Evolutionary conservation across 2,329 filamentous ascomycete species (phyloP), one percentile per base, ranked within the genome.

Genomic region (Amauroascus verrucosus): DNA sequence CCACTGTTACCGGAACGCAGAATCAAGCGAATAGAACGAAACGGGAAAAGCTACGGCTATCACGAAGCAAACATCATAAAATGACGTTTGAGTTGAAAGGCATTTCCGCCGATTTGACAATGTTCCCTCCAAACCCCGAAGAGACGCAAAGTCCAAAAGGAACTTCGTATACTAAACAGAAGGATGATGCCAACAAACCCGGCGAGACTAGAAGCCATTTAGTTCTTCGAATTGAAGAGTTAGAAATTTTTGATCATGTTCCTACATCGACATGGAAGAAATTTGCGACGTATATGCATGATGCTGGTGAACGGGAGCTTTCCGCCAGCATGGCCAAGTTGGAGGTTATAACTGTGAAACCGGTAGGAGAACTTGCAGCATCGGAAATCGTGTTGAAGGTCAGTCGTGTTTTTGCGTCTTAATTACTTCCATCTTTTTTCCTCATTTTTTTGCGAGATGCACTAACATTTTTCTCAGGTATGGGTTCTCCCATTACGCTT

Each of bases 261-360:
- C 88, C 89, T 1, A 91, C 88, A 0, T 98, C 93, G 2, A 96
- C 91, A 0, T 98, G 94, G 94, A 94, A 87, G 68, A 98, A 96
- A 67, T 98, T 98, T 70, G 84, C 88, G 13, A 97, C 91, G 0
- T 96, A 95, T 62, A 86, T 95, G 72, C 82, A 86, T 55, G 88
- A 94, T 64, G 84, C 84, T 9, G 87, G 86, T n/a, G 83, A 88
- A 63, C 81, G 90, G 47, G 88, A 97, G 70, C 85, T 87, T 69
- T 85, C 84, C 16, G 85, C 85, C 13, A 88, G 83, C 62, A 96
- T 97, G 90, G 78, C 93, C 14, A 89, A 95, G 64, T 73, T 97
- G 7, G 87, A 96, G 65, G 74, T 97, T 5, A 74, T 95, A 54
- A 95, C 86, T 52, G 88, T 97, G 38, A 88, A 86, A 67, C 93